A percentile compares a stretch with the other conserved stretches of the same genome.
Evolutionary conservation across 2,329 filamentous ascomycete genomes (phyloP).

Genomic region (Neodidymelliopsis sp.): DNA sequence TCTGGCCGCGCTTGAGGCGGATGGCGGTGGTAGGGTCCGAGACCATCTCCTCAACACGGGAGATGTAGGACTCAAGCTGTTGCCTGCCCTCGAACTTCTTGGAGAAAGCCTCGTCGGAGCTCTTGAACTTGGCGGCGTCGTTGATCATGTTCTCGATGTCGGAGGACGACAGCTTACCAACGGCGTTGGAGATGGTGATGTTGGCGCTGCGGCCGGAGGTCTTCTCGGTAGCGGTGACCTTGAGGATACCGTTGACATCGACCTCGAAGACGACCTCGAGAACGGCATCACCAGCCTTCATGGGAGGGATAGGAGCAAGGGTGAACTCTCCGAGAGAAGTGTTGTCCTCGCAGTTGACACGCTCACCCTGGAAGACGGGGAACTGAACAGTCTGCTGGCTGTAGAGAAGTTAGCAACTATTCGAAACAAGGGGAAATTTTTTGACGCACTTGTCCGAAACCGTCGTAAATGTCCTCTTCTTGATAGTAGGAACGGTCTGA

Average conservation of each 20-base stretch:
- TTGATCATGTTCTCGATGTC: slow-evolving; percentile 99
- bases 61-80: slow-evolving; percentile 99
- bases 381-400: slow-evolving; percentile 78
- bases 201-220: slow-evolving; percentile 96
- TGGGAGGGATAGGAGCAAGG: slow-evolving; percentile 81
- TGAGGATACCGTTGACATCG: slow-evolving; percentile 99
- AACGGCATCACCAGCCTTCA: slow-evolving; percentile 94
- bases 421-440: slow-evolving; percentile 22
- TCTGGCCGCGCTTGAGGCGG: slow-evolving; percentile 98
- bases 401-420: slow-evolving; percentile 6
- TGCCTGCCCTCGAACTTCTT: slow-evolving; percentile 99
- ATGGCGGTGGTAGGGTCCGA: slow-evolving; percentile 94
- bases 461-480: slow-evolving; percentile 91
- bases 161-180: slow-evolving; percentile 91
- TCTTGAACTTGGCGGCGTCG: slow-evolving; percentile 99
- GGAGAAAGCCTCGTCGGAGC: slow-evolving; percentile 96
- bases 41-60: slow-evolving; percentile 97
- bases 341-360: slow-evolving; percentile 98
- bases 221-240: slow-evolving; percentile 99
- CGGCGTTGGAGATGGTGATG: slow-evolving; percentile 99
- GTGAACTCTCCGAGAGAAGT: slow-evolving; percentile 98
- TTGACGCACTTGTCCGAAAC: slow-evolving; percentile 64
- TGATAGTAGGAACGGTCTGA: slow-evolving; percentile 72
- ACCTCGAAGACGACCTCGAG: slow-evolving; percentile 99
- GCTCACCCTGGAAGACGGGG: slow-evolving; percentile 94